Evolutionary conservation across 2,329 filamentous ascomycete genomes (phyloP).

Genomic region (Pseudogymnoascus sp.): DNA sequence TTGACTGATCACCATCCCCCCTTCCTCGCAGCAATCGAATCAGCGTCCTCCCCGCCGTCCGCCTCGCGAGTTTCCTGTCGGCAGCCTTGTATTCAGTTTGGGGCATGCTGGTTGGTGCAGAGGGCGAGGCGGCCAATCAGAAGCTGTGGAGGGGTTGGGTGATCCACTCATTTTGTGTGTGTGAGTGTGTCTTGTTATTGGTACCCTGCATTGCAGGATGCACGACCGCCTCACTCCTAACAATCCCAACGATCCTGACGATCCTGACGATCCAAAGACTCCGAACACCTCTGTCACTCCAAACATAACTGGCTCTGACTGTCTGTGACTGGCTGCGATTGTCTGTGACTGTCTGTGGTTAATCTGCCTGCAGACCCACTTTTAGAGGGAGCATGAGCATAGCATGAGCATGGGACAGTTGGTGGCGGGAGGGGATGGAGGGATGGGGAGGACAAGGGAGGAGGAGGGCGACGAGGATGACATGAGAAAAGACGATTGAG

Average conservation of each 20-base stretch:
- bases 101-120: neutral
- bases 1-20: neutral
- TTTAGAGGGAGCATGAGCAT: neutral
- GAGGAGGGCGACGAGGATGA: no score
- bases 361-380: neutral
- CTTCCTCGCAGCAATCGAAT: neutral
- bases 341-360: neutral
- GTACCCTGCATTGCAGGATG: neutral
- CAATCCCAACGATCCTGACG: no score
- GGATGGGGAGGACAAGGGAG: no score
- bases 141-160: neutral
- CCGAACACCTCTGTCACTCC: no score
- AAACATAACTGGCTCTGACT: no score
- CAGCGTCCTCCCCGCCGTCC: neutral
- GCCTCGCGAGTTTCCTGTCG: neutral
- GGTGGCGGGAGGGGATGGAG: neutral
- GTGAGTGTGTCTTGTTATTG: neutral
- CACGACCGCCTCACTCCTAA: neutral
- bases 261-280: no score
- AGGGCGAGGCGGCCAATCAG: neutral
- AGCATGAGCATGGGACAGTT: neutral
- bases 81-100: neutral
- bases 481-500: neutral
- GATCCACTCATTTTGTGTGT: neutral
- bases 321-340: no score